Base-by-base conservation (phyloP, 768 basidiomycete genomes). In the Mycena vitilis region DNA sequence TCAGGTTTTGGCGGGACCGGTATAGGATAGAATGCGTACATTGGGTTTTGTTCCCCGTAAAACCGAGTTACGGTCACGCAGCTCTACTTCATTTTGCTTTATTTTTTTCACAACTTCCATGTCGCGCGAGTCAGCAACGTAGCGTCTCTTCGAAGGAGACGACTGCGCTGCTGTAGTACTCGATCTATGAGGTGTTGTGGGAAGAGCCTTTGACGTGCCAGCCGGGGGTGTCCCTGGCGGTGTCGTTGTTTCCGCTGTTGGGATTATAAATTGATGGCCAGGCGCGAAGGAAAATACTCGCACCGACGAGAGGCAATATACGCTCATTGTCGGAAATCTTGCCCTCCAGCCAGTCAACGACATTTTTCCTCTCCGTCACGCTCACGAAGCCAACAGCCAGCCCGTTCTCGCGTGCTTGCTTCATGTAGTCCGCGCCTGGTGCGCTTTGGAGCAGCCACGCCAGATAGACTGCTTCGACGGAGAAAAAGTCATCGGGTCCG, bases 51-150 rank as follows among this genome's bases (percentile, higher is more conserved):
- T 87, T 0, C 96, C 95, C 37, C 94, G 85, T 15, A 99, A 79
- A 1, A 96, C 93, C 0, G 92, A 91, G 68, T 88, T 96, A 59
- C 95, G 85, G 78, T 97, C 94, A 61, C 87, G 84, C 20, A 96
- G 83, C 77, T 95, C 92, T n/a, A 94, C 83, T 73, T 95, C 92
- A 64, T 87, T 88, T 75, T 83, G 82, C 75, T 83, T 86, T 67
- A 98, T 95, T 75, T 89, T 91, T 81, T 96, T 98, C 65, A 97
- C 96, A 23, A 91, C 85, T 57, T 95, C 95, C 4, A 89, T 79
- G 76, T 98, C 97, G 25, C 87, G 86, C 0, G 85, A 72, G 77
- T 98, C 93, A 0, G 93, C 83, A 16, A 92, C 88, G 74, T 97
- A 96, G 37, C 90, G 87, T 60, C 92, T 84, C 79, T 96, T 97